Conservation (phyloP, 78 protist species). For the Dictyostelium citrinum region DNA sequence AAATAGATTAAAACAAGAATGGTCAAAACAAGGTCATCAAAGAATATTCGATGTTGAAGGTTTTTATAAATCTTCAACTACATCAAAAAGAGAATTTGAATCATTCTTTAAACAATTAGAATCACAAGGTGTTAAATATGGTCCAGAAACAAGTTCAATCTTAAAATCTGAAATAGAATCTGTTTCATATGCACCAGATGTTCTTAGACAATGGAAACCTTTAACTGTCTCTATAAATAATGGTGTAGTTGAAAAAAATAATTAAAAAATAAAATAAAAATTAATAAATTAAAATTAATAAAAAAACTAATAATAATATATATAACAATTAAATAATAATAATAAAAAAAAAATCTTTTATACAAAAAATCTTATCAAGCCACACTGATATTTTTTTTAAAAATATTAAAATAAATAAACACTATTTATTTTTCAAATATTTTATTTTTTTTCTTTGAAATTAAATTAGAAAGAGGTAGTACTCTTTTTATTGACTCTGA, state of each 20-base stretch:
- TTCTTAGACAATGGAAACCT: conserved; percentile 35
- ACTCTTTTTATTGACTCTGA: too few species aligned
- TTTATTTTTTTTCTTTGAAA: too few species aligned
- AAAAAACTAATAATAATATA: too few species aligned
- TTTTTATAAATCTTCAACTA: conserved; percentile 38
- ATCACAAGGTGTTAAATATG: conserved; percentile 12
- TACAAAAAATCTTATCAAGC: too few species aligned
- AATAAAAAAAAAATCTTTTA: too few species aligned
- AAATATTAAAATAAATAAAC: too few species aligned
- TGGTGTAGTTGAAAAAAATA: background rate
- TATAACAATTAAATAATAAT: too few species aligned
- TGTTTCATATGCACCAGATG: conserved; percentile 37
- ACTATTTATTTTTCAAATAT: too few species aligned
- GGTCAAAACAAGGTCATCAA: conserved; percentile 60
- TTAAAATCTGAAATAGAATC: conserved; percentile 30
- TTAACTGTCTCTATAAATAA: background rate
- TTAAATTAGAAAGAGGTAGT: too few species aligned
- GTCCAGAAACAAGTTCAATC: conserved; percentile 11
- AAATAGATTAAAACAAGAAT: background rate
- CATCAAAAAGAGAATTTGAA: conserved; percentile 12
- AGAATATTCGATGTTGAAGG: conserved; percentile 33
- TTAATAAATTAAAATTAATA: too few species aligned
- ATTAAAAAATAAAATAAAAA: too few species aligned
- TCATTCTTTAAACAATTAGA: conserved; percentile 42
- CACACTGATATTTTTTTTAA: too few species aligned